Base-by-base conservation (phyloP, 306 rosid genomes). In the Cyamopsis tetragonoloba region DNA sequence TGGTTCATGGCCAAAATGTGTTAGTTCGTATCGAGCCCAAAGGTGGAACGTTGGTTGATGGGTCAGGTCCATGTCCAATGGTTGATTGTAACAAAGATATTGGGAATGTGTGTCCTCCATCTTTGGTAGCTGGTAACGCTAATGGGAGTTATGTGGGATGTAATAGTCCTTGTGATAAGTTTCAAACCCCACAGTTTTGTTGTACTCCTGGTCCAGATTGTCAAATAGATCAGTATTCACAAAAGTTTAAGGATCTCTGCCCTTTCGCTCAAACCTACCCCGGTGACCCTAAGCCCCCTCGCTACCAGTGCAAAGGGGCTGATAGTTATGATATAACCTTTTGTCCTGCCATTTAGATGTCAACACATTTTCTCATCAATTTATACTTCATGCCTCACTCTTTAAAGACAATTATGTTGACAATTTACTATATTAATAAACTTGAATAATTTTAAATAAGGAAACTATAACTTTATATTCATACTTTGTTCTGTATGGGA, bases 1-100 rank as follows among this genome's bases (percentile, higher is more conserved):
- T 80, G 13, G 24, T n/a, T 11, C 85, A 83, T 12, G 83, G 85
- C 4, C 77, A 73, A 3, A 83, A 83, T 39, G 0, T 80, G 1
- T 7, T 1, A 8, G 71, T 66, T 7, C 62, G 53, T 17, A 48
- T 83, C 48, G 9, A 65, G 7, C 83, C 85, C 0, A 50, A 30
- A 0, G 82, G 79, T 11, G 85, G 87, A 34, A 38, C 72, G 4
- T 23, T 77, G 0, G 73, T 80, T 0, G 76, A 73, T 35, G 77
- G 79, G 0, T 22, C 55, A 0, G 81, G 77, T 0, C 61, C 70
- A 0, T 83, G 80, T 27, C 87, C 76, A 0, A 13, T 41, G 2
- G 85, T 77, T 1, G 78, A 62, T 0, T 77, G 85, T 30, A 7
- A 50, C 3, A 32, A 1, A 6, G 48, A 70, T 14, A 6, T 77